A percentile compares a stretch with the other conserved stretches of the same genome.
These are phyloP conservation scores for Leucoagaricus sp. DNA, from an alignment of 1,284 basidiomycete species.

Conservation along the genomic window DNA sequence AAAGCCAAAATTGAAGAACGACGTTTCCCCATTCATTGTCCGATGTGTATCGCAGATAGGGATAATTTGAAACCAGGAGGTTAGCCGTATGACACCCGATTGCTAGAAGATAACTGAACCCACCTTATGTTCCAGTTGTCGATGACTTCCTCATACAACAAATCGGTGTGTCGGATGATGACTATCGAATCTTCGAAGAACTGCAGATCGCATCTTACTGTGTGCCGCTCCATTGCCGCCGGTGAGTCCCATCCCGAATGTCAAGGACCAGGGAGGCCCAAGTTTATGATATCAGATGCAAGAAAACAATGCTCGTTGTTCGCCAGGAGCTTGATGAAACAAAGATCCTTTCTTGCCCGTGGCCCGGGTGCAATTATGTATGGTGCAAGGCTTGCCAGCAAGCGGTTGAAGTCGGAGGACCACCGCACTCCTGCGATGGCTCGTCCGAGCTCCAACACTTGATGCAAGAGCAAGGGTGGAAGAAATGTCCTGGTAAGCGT, in stretches of 20 bases:
- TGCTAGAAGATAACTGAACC: background rate
- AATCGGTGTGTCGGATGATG: constrained; percentile 49
- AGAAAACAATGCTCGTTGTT: constrained; percentile 46
- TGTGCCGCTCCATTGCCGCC: constrained; percentile 52
- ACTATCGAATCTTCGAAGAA: constrained; percentile 50
- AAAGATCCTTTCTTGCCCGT: constrained; percentile 18
- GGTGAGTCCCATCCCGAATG: constrained; percentile 30
- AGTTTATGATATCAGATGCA: constrained; percentile 16
- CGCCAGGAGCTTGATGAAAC: constrained; percentile 44
- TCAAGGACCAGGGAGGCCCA: background rate
- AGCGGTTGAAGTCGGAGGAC: constrained; percentile 36
- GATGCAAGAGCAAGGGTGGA: constrained; percentile 55
- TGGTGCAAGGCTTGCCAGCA: constrained; percentile 60
- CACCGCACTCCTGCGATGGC: constrained; percentile 58
- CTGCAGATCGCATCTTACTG: constrained; percentile 56
- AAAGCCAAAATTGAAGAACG: constrained; percentile 49
- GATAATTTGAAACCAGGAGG: constrained; percentile 36
- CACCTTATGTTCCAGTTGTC: background rate
- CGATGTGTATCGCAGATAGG: constrained; percentile 45
- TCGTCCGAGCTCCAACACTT: constrained; percentile 52
- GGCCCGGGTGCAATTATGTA: constrained; percentile 40
- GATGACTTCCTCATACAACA: constrained; percentile 22
- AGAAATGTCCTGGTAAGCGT: constrained; percentile 53
- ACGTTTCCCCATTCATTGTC: constrained; percentile 63
- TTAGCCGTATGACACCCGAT: constrained; percentile 30